Percentiles rank a stretch among this genome's conserved stretches.
These are phyloP conservation scores for Vigna angularis DNA, from an alignment of 306 rosid genomes.

Conservation along the genomic window DNA sequence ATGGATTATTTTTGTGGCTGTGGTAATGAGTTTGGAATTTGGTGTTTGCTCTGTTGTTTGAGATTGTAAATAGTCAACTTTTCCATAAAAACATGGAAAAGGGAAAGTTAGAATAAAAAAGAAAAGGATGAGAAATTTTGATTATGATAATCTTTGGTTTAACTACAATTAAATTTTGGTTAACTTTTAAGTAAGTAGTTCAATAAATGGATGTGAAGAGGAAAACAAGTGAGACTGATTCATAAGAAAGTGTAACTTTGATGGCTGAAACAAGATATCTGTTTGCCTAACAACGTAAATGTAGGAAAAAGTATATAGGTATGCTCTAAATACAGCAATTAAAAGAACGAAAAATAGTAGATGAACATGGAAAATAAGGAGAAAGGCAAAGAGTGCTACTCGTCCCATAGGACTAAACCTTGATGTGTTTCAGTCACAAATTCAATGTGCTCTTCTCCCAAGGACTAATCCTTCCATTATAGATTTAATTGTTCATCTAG, in stretches of 20 bases:
- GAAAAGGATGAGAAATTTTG: background rate
- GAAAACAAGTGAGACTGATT: background rate
- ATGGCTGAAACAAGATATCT: background rate
- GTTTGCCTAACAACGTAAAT: background rate
- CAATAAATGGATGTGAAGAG: background rate
- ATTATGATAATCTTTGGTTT: slow-evolving; percentile 15
- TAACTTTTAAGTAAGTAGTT: slow-evolving; percentile 14
- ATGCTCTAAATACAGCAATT: background rate
- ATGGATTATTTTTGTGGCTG: slow-evolving; percentile 18
- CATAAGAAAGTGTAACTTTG: background rate
- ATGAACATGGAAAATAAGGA: background rate
- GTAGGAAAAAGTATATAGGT: background rate
- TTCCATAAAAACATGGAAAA: too few relatives aligned
- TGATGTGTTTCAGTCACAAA: background rate
- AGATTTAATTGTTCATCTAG: background rate
- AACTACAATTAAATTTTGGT: slow-evolving; percentile 20
- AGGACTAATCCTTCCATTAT: background rate
- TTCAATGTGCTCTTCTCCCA: background rate
- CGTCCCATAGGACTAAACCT: background rate
- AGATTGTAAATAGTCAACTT: too few relatives aligned
- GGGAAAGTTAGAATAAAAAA: background rate
- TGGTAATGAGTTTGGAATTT: slow-evolving; percentile 22
- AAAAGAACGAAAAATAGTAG: background rate
- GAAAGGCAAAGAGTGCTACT: background rate
- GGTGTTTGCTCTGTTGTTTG: background rate